phyloP scores from a whole-genome alignment of 345 rosid genomes.

The Conringia planisiliqua region DNA sequence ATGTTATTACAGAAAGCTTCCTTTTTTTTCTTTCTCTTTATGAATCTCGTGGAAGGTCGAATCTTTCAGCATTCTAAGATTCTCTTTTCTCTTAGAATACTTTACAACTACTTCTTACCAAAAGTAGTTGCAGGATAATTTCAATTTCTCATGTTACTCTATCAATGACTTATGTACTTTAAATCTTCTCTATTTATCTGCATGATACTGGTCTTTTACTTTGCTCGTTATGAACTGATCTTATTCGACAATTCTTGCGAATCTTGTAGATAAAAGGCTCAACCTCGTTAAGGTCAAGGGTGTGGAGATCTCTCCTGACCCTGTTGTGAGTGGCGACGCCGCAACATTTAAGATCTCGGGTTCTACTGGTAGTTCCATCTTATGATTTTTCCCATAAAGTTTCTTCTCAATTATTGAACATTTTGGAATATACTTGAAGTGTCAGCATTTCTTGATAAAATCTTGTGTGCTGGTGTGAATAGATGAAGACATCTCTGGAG shows the following conservation, averaged over 20 bases:
- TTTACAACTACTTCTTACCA: too few species aligned
- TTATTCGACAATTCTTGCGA: background rate
- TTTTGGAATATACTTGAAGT: background rate
- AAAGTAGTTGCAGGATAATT: too few species aligned
- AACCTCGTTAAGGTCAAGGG: conserved; percentile 43
- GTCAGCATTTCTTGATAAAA: background rate
- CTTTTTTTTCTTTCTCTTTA: too few species aligned
- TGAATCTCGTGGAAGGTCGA: too few species aligned
- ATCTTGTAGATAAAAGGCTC: conserved; percentile 42
- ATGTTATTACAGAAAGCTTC: too few species aligned
- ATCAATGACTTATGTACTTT: background rate
- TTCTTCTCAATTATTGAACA: background rate
- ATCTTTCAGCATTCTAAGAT: too few species aligned
- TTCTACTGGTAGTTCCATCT: conserved; percentile 40
- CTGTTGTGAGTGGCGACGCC: conserved; percentile 45
- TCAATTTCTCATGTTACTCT: background rate
- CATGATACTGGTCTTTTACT: background rate
- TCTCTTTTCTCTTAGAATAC: too few species aligned
- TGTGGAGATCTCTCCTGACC: conserved; percentile 47
- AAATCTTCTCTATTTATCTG: background rate
- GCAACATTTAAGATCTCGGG: conserved; percentile 59
- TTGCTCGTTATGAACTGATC: too few species aligned
- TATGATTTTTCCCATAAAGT: background rate
- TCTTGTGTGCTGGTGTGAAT: background rate
- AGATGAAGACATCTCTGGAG: conserved; percentile 51